Evolutionary conservation across 352 stramenopile genomes (phyloP).

Genomic region (Phytophthora macrochlamydospora): DNA sequence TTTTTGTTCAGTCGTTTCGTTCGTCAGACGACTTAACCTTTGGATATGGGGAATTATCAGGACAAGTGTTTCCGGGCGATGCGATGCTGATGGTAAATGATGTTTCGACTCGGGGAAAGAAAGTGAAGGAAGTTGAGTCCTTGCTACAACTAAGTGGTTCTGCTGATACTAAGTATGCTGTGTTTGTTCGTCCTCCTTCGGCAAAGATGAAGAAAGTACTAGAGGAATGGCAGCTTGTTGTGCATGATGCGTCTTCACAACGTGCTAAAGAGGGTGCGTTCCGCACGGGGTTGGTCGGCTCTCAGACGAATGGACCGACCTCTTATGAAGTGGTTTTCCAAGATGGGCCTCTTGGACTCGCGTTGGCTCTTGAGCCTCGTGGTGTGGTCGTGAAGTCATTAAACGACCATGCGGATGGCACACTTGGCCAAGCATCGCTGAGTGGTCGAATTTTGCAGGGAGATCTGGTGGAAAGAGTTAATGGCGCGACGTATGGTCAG

Average conservation of each 20-base stretch:
- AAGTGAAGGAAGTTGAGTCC: constrained; percentile 44
- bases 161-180: constrained; percentile 36
- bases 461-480: constrained; percentile 80
- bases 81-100: constrained; percentile 64
- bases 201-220: constrained; percentile 43
- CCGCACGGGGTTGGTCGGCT: constrained; percentile 22
- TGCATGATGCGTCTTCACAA: constrained; percentile 37
- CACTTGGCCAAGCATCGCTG: constrained; percentile 71
- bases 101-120: constrained; percentile 25
- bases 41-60: constrained; percentile 58
- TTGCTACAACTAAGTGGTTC: constrained; percentile 33
- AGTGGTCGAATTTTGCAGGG: constrained; percentile 62
- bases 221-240: constrained; percentile 30
- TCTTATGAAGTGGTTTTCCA: constrained; percentile 74
- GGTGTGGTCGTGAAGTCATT: constrained; percentile 81
- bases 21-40: constrained; percentile 26
- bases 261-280: constrained; percentile 33
- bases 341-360: constrained; percentile 74
- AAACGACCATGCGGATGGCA: constrained; percentile 70
- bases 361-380: constrained; percentile 67
- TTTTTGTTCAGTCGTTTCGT: constrained; percentile 57
- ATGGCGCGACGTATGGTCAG: constrained; percentile 63
- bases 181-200: constrained; percentile 44
- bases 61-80: constrained; percentile 73
- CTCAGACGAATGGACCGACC: constrained; percentile 11